These are phyloP conservation scores for Xylona heveae DNA, from an alignment of 495 filamentous ascomycete genomes.

Conservation along the genomic window DNA sequence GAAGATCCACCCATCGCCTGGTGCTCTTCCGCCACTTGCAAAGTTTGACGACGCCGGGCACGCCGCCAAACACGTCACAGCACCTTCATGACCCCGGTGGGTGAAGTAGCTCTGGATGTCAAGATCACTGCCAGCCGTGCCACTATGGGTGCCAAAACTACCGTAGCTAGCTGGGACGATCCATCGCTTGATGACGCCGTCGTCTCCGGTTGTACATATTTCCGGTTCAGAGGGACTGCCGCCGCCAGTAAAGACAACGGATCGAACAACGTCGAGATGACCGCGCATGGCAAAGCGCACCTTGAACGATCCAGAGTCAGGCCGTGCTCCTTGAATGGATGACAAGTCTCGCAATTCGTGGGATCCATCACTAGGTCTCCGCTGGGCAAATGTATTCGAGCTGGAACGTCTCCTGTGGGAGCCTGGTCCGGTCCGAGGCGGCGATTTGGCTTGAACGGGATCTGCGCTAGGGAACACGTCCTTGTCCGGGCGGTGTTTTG, in stretches of 20 bases:
- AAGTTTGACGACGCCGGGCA: conserved; percentile 72
- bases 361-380: conserved; percentile 34
- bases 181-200: conserved; percentile 90
- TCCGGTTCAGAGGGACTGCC: conserved; percentile 88
- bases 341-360: conserved; percentile 24
- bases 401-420: conserved; percentile 72
- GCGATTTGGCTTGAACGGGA: conserved; percentile 52
- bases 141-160: conserved; percentile 28
- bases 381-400: conserved; percentile 37
- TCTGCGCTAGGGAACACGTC: conserved; percentile 74
- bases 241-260: conserved; percentile 88
- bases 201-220: conserved; percentile 89
- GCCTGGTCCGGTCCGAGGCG: conserved; percentile 37
- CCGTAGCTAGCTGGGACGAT: conserved; percentile 68
- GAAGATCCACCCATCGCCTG: conserved; percentile 92
- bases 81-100: conserved; percentile 74
- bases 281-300: conserved; percentile 81
- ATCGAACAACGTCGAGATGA: conserved; percentile 81
- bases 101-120: conserved; percentile 89
- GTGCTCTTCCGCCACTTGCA: conserved; percentile 63
- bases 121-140: conserved; percentile 37
- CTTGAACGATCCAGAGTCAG: conserved; percentile 58
- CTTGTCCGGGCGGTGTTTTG: conserved; percentile 50
- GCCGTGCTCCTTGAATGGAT: conserved; percentile 16
- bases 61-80: conserved; percentile 72